phyloP scores from a whole-genome alignment of 257 asterid genomes.

The Solanum verrucosum region DNA sequence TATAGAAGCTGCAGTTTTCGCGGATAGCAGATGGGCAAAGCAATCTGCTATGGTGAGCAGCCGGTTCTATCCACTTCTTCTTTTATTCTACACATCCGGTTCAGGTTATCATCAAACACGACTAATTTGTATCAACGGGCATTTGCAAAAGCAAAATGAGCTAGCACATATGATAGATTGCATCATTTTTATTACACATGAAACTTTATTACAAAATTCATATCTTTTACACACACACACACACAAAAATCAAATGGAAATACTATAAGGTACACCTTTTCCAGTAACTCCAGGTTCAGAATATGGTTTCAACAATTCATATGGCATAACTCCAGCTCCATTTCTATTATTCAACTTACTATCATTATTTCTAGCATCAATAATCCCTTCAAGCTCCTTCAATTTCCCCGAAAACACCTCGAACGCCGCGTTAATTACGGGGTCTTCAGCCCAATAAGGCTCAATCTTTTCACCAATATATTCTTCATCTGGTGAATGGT shows the following conservation, averaged over 20 bases:
- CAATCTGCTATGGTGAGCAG: too few relatives aligned
- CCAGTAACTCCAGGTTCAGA: conserved; percentile 71
- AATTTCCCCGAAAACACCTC: conserved; percentile 38
- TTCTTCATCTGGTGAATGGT: conserved; percentile 83
- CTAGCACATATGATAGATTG: not conserved
- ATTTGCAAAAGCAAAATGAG: not conserved
- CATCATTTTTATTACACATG: not conserved
- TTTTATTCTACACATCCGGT: too few relatives aligned
- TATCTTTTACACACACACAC: not conserved
- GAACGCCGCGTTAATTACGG: conserved; percentile 30
- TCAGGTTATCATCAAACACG: too few relatives aligned
- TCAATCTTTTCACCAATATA: conserved; percentile 36
- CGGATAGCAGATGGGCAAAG: too few relatives aligned
- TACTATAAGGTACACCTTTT: conserved; percentile 72
- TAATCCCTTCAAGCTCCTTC: conserved; percentile 56
- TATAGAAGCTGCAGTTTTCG: too few relatives aligned
- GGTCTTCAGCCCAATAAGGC: conserved; percentile 35
- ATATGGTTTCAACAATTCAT: conserved; percentile 59
- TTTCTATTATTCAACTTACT: conserved; percentile 25
- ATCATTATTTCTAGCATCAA: conserved; percentile 49
- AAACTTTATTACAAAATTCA: not conserved
- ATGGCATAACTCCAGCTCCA: conserved; percentile 81
- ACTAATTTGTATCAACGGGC: not conserved
- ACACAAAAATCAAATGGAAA: conserved; percentile 42
- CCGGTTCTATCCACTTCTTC: too few relatives aligned